Conservation (phyloP, 73 alveolate genomes). For the Diophrys sp. region DNA sequence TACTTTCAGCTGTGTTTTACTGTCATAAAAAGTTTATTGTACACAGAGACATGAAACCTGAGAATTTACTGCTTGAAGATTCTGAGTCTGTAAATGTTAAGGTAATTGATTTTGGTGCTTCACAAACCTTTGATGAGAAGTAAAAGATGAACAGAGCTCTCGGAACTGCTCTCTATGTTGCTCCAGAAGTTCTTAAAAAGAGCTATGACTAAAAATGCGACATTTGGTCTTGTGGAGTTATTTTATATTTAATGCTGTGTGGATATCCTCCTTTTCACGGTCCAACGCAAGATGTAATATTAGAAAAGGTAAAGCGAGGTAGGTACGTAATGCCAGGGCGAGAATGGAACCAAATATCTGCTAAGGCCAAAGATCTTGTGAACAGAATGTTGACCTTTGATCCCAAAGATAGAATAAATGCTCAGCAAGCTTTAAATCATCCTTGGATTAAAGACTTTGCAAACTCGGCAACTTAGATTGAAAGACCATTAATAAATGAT, state of each 20-base stretch:
- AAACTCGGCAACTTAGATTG: not conserved
- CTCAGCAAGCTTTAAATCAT: constrained; percentile 57
- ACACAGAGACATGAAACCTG: constrained; percentile 67
- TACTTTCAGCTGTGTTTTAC: constrained; percentile 47
- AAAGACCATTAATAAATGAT: not conserved
- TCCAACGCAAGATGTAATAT: constrained; percentile 19
- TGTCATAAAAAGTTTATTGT: constrained; percentile 44
- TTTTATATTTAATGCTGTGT: constrained; percentile 44
- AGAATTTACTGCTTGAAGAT: constrained; percentile 31
- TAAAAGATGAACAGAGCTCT: constrained; percentile 1
- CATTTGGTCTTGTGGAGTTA: constrained; percentile 59
- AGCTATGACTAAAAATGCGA: constrained; percentile 45
- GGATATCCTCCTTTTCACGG: constrained; percentile 56
- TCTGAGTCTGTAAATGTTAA: not conserved
- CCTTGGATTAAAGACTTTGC: constrained; percentile 57
- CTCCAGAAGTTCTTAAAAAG: constrained; percentile 53
- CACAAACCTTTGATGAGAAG: not conserved
- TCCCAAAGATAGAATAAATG: constrained; percentile 51
- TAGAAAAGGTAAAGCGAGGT: constrained; percentile 23
- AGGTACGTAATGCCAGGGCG: constrained; percentile 21
- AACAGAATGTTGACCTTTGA: constrained; percentile 58
- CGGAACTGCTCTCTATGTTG: constrained; percentile 29
- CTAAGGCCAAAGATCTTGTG: constrained; percentile 64
- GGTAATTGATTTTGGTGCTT: constrained; percentile 13
- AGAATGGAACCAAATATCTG: constrained; percentile 49